Base-by-base conservation (phyloP, 768 basidiomycete species). In the Agaricus bisporus region DNA sequence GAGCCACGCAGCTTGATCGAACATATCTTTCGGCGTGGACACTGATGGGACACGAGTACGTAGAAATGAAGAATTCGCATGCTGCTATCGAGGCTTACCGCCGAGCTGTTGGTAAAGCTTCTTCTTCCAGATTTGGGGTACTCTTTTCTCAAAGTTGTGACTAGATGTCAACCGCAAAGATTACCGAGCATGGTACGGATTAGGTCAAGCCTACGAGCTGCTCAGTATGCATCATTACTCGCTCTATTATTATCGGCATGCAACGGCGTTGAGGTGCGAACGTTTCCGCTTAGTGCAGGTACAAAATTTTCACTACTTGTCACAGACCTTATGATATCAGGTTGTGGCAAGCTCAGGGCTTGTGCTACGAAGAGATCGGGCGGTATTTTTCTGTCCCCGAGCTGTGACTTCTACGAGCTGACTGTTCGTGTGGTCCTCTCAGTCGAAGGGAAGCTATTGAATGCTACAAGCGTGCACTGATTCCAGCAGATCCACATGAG, bases 21-120 rank as follows among this genome's bases (percentile, higher is more conserved):
- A 94, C 89, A 1, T 98, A 94, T 69, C 77, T 98, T 42, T 90
- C 94, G 6, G 97, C 97, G 5, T 99, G 97, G 97, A 98, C 95
- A 4, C 72, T 99, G 58, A 94, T 99, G 92, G 97, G 97, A 1
- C 97, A 99, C 63, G 97, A 98, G 69, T 98, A 90, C 62, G 89
- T 99, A 41, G 97, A 99, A 71, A 86, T 97, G 86, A 98, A 98
- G 72, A 98, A 99, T 68, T 93, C 93, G 4, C 95, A 98, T 74
- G 97, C 97, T 2, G 95, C 97, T 14, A 97, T 98, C 51, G 97
- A 98, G 70, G 91, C 94, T 9, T 99, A 98, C 69, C 82, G 97
- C 51, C 81, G 94, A 64, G 97, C 97, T 49, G 85, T 98, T 56
- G 93, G 95, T 93, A 68, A 52, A 86, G 38, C n/a, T 36, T 26